phyloP scores from a whole-genome alignment of 1,284 basidiomycete species.

The Ceratobasidium sp. region DNA sequence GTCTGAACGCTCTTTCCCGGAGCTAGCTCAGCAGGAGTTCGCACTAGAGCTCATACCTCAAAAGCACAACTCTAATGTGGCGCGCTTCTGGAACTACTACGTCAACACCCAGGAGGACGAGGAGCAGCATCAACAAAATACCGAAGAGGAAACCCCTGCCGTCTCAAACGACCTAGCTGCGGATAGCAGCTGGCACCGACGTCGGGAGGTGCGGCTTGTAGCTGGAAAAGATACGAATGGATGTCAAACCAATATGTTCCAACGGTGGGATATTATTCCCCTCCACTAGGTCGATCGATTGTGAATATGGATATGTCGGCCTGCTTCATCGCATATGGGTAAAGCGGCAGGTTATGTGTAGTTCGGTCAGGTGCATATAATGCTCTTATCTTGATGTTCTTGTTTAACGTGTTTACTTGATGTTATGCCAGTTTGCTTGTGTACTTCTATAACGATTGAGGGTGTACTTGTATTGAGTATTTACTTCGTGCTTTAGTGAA shows the following conservation, averaged over 20 bases:
- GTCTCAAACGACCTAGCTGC: background rate
- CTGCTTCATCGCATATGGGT: too few species aligned
- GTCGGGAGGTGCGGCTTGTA: background rate
- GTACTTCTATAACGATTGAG: too few species aligned
- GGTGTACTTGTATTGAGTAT: too few species aligned
- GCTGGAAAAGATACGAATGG: background rate
- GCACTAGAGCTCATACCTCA: background rate
- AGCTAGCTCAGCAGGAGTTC: background rate
- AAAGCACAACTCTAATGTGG: background rate
- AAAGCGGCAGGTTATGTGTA: too few species aligned
- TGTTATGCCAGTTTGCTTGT: too few species aligned
- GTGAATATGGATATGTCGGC: too few species aligned
- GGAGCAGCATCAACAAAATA: background rate
- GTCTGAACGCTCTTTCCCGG: background rate
- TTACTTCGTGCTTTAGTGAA: too few species aligned
- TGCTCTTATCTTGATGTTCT: too few species aligned
- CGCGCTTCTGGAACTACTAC: conserved; percentile 16
- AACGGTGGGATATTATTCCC: conserved; percentile 12
- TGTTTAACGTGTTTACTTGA: too few species aligned
- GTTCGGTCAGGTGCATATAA: too few species aligned
- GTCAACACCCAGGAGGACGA: background rate
- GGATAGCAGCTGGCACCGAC: conserved; percentile 3
- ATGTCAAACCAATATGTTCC: background rate
- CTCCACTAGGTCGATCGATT: background rate
- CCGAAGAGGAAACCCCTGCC: background rate